phyloP scores from a whole-genome alignment of 2,329 filamentous ascomycete species.

The Pseudogymnoascus sp. region DNA sequence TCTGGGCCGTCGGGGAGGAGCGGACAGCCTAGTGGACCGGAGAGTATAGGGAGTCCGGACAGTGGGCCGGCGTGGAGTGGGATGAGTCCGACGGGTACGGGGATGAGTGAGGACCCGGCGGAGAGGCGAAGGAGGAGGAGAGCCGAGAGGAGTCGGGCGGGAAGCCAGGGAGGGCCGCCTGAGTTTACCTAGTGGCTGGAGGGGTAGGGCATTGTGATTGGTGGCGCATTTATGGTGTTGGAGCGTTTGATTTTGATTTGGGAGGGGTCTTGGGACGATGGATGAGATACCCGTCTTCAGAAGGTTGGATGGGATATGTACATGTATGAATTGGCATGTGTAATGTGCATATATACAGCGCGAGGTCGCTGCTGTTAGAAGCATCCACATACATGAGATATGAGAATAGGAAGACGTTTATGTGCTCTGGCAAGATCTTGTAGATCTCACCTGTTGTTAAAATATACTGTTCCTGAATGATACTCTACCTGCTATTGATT shows the following conservation, averaged over 20 bases:
- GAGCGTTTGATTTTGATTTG: neutral
- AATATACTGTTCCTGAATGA: neutral
- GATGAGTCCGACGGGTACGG: conserved; percentile 22
- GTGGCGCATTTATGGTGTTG: conserved; percentile 1
- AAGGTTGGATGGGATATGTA: conserved; percentile 1
- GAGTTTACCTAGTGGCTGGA: neutral
- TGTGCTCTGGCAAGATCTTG: neutral
- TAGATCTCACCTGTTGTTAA: neutral
- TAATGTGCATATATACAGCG: conserved; percentile 6
- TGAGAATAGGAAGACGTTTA: neutral
- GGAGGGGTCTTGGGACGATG: neutral
- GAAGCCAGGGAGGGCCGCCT: neutral
- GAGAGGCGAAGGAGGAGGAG: conserved; percentile 49
- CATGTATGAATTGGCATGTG: conserved; percentile 4
- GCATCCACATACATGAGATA: neutral
- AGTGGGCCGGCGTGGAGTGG: conserved; percentile 28
- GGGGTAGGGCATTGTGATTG: neutral
- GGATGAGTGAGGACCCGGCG: conserved; percentile 34
- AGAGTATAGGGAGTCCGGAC: conserved; percentile 22
- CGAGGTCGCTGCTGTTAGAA: conserved; percentile 1
- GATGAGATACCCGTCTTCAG: neutral
- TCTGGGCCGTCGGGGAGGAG: conserved; percentile 26
- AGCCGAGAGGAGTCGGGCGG: conserved; percentile 38
- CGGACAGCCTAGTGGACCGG: conserved; percentile 12
- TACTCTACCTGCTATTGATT: neutral